Evolutionary conservation across 2,329 filamentous ascomycete species (phyloP).

Genomic region (Microdochium trichocladiopsis): DNA sequence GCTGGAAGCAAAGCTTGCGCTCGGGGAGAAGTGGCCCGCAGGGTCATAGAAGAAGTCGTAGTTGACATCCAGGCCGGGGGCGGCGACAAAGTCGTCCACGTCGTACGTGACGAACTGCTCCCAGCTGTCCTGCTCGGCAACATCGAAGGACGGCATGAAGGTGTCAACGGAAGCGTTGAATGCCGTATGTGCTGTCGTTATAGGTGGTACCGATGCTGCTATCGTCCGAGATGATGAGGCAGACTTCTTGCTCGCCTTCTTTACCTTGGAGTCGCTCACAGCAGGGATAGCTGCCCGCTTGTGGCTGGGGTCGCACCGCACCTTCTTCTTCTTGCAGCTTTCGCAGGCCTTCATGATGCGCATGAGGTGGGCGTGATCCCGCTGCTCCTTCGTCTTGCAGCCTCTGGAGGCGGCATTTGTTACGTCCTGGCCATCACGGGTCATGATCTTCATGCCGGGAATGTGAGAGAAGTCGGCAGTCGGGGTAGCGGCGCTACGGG

Average conservation of each 20-base stretch:
- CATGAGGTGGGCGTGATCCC: constrained; percentile 61
- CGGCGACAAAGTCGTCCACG: constrained; percentile 22
- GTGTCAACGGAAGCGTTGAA: constrained; percentile 8
- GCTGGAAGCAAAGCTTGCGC: constrained; percentile 9
- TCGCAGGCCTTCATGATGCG: constrained; percentile 62
- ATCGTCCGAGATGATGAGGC: constrained; percentile 19
- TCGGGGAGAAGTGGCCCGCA: constrained; percentile 32
- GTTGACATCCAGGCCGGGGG: constrained; percentile 15
- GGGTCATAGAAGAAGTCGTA: constrained; percentile 40
- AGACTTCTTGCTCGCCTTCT: constrained; percentile 34
- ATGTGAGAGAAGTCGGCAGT: constrained; percentile 41
- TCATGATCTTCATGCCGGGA: constrained; percentile 62
- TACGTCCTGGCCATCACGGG: constrained; percentile 54
- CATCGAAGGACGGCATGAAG: constrained; percentile 9
- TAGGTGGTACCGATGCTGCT: constrained; percentile 10
- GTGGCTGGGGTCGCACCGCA: constrained; percentile 54
- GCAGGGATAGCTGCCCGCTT: constrained; percentile 35
- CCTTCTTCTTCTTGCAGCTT: constrained; percentile 55
- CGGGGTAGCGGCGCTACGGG: constrained; percentile 5
- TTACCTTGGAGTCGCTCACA: constrained; percentile 17
- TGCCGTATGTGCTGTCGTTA: constrained; percentile 4
- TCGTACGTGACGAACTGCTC: constrained; percentile 40
- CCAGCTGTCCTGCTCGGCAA: constrained; percentile 26
- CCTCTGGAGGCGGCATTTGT: constrained; percentile 56
- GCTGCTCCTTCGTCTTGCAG: constrained; percentile 61